phyloP scores from a whole-genome alignment of 305 asterid genomes.

The Solanum hybrid region DNA sequence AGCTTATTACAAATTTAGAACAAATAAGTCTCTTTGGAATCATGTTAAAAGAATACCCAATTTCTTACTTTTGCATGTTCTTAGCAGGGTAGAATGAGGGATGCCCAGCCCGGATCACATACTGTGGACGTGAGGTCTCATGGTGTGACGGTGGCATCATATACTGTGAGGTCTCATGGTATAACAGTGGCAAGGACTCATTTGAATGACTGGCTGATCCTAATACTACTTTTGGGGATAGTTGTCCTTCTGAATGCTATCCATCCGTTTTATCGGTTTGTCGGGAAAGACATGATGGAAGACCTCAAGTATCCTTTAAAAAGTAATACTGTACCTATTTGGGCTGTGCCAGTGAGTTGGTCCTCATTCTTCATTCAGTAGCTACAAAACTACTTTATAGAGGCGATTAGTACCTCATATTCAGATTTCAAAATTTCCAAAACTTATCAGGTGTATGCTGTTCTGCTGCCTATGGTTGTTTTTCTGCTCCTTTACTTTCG shows the following conservation, averaged over 20 bases:
- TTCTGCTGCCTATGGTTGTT: conserved; percentile 44
- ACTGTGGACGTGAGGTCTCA: conserved; percentile 64
- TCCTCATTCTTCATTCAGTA: background rate
- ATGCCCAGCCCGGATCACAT: conserved; percentile 38
- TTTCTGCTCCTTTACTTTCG: conserved; percentile 59
- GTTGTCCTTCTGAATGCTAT: conserved; percentile 33
- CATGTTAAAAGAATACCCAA: background rate
- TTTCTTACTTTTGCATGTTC: conserved; percentile 2
- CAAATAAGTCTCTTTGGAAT: background rate
- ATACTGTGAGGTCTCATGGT: conserved; percentile 82
- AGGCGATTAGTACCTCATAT: background rate
- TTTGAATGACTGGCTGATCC: conserved; percentile 76
- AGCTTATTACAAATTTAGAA: background rate
- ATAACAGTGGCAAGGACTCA: conserved; percentile 53
- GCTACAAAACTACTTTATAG: background rate
- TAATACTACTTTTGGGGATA: conserved; percentile 39
- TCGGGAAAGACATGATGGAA: conserved; percentile 84
- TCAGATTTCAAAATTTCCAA: background rate
- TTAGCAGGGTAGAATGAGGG: conserved; percentile 49
- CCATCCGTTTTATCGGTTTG: conserved; percentile 69
- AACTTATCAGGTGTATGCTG: conserved; percentile 41
- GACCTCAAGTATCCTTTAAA: conserved; percentile 67
- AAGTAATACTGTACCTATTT: conserved; percentile 50
- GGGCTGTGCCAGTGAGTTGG: conserved; percentile 70
- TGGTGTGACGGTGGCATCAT: conserved; percentile 58